phyloP scores from a whole-genome alignment of 345 rosid species.

The Eutrema heterophyllum region DNA sequence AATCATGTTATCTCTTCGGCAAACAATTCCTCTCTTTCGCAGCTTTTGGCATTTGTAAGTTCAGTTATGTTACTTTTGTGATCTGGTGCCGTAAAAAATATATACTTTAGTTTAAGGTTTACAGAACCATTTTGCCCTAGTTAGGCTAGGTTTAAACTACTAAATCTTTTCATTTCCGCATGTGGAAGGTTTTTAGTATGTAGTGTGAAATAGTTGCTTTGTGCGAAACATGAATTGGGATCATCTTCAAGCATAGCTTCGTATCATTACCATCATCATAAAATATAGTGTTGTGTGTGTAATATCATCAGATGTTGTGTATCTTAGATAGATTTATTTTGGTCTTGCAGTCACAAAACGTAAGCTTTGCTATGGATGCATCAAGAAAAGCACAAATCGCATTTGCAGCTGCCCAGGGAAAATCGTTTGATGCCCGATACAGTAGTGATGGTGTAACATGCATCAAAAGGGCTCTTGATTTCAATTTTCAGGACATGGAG shows the following conservation, averaged over 20 bases:
- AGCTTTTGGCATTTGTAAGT: conserved; percentile 86
- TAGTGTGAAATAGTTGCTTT: neutral
- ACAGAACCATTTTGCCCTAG: conserved; percentile 13
- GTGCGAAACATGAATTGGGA: neutral
- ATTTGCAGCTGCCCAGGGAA: conserved; percentile 53
- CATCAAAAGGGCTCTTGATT: conserved; percentile 85
- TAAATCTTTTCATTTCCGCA: neutral
- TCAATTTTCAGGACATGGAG: conserved; percentile 85
- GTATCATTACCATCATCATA: neutral
- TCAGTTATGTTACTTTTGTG: conserved; percentile 2
- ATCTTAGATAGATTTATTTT: neutral
- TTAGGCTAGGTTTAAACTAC: neutral
- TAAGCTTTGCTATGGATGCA: conserved; percentile 89
- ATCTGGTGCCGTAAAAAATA: neutral
- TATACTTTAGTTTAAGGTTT: neutral
- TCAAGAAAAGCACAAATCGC: conserved; percentile 75
- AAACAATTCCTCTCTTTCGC: conserved; percentile 47
- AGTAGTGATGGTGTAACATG: conserved; percentile 51
- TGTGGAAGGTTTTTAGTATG: neutral
- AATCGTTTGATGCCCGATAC: conserved; percentile 36
- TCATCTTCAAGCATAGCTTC: conserved; percentile 1
- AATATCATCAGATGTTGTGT: neutral
- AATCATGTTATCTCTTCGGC: conserved; percentile 55
- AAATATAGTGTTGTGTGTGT: neutral
- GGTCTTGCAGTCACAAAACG: conserved; percentile 59